phyloP scores from a whole-genome alignment of 1,139 yeast genomes.

The Diutina pseudorugosa region DNA sequence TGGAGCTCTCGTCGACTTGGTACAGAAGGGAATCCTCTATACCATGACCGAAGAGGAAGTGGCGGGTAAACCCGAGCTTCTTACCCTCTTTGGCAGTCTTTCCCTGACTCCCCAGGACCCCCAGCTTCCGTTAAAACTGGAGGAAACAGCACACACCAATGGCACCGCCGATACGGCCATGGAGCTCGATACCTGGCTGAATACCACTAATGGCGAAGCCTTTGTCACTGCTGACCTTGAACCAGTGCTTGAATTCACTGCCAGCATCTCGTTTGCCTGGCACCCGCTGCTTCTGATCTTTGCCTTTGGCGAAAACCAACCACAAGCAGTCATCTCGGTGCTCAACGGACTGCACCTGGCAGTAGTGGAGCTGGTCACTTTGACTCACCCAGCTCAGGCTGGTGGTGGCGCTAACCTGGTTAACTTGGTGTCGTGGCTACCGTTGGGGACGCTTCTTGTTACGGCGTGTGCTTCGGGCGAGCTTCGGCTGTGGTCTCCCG shows the following conservation, averaged over 20 bases:
- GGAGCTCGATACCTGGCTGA: neutral
- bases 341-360: constrained; percentile 14
- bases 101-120: neutral
- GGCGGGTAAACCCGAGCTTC: constrained; percentile 2
- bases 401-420: constrained; percentile 17
- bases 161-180: neutral
- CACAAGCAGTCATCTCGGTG: constrained; percentile 26
- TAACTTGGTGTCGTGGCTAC: constrained; percentile 43
- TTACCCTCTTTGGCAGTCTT: neutral
- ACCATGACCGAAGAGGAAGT: constrained; percentile 24
- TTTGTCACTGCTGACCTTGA: constrained; percentile 14
- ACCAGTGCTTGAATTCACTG: constrained; percentile 15
- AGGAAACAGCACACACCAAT: neutral
- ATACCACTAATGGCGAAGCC: neutral
- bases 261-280: constrained; percentile 26
- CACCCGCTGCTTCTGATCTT: constrained; percentile 26
- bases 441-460: constrained; percentile 41
- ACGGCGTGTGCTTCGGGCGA: constrained; percentile 57
- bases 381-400: constrained; percentile 19
- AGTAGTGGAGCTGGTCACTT: constrained; percentile 23
- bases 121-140: neutral
- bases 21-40: constrained; percentile 78
- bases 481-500: constrained; percentile 54
- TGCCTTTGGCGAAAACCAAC: constrained; percentile 26
- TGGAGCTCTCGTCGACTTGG: constrained; percentile 69